Evolutionary conservation across 73 alveolate genomes (phyloP).

Genomic region (Stentor roeselii): DNA sequence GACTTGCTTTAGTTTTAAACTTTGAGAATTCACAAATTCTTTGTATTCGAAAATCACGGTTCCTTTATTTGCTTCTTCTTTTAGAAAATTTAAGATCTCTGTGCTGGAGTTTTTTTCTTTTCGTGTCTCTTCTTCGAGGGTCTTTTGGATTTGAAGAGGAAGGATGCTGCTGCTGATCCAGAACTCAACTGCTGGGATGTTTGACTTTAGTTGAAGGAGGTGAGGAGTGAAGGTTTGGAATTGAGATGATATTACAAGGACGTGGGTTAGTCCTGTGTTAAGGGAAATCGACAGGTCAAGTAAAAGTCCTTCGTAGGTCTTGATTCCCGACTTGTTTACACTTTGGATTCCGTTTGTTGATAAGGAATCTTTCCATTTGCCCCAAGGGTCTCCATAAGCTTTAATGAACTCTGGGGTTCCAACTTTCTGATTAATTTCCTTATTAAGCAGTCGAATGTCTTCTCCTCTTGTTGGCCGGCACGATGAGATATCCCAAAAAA

Average conservation of each 20-base stretch:
- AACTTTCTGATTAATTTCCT: background rate
- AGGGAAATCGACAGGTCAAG: background rate
- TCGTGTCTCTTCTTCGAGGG: background rate
- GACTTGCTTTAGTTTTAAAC: background rate
- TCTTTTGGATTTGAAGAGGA: background rate
- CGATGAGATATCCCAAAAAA: slow-evolving; percentile 17
- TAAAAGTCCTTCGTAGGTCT: background rate
- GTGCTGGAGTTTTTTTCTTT: background rate
- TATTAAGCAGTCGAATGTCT: background rate
- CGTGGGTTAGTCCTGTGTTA: slow-evolving; percentile 18
- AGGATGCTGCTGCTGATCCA: background rate
- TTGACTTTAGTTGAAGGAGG: background rate
- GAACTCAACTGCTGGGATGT: background rate
- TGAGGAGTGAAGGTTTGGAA: background rate
- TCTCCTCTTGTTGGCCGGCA: slow-evolving; percentile 11
- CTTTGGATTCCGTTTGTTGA: background rate
- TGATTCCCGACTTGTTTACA: background rate
- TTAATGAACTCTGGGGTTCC: slow-evolving; percentile 11
- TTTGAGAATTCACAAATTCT: background rate
- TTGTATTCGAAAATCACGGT: background rate
- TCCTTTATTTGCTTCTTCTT: background rate
- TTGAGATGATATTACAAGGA: background rate
- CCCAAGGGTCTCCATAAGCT: slow-evolving; percentile 25
- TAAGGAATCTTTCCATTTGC: slow-evolving; percentile 9
- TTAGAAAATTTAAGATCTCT: background rate